A percentile compares a stretch with the other conserved stretches of the same genome.
Conservation (phyloP, 495 filamentous ascomycete genomes). For the Talaromyces thailandensis region DNA sequence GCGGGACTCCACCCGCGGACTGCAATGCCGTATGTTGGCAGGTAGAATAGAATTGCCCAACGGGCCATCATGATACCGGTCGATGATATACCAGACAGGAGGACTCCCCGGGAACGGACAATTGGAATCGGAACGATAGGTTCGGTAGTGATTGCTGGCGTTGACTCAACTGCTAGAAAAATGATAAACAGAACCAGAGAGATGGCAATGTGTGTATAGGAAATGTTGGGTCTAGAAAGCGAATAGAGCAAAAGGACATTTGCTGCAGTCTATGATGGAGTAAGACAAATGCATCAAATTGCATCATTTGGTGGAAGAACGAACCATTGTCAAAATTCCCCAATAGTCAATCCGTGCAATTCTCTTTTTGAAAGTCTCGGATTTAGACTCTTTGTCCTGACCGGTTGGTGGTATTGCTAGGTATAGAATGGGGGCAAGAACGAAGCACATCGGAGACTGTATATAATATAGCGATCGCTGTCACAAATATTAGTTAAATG, state of each 20-base stretch:
- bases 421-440: constrained; percentile 49
- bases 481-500: not conserved
- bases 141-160: constrained; percentile 36
- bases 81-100: constrained; percentile 60
- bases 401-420: constrained; percentile 43
- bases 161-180: constrained; percentile 53
- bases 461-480: constrained; percentile 61
- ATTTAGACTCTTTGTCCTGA: constrained; percentile 18
- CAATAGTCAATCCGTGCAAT: constrained; percentile 60
- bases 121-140: constrained; percentile 64
- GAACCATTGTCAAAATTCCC: constrained; percentile 53
- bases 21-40: constrained; percentile 64
- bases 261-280: constrained; percentile 25
- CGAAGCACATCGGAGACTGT: constrained; percentile 49
- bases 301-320: constrained; percentile 11
- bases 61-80: constrained; percentile 66
- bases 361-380: constrained; percentile 29
- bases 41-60: constrained; percentile 70
- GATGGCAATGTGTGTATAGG: constrained; percentile 45
- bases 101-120: constrained; percentile 51
- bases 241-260: constrained; percentile 59
- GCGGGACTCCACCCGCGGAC: constrained; percentile 57
- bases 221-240: constrained; percentile 49
- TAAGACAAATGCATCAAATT: not conserved
- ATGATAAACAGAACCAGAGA: constrained; percentile 41